Percentiles rank a stretch among this genome's conserved stretches.
phyloP scores from a whole-genome alignment of 2,329 filamentous ascomycete species.

The Allantophomopsis cytisporea region DNA sequence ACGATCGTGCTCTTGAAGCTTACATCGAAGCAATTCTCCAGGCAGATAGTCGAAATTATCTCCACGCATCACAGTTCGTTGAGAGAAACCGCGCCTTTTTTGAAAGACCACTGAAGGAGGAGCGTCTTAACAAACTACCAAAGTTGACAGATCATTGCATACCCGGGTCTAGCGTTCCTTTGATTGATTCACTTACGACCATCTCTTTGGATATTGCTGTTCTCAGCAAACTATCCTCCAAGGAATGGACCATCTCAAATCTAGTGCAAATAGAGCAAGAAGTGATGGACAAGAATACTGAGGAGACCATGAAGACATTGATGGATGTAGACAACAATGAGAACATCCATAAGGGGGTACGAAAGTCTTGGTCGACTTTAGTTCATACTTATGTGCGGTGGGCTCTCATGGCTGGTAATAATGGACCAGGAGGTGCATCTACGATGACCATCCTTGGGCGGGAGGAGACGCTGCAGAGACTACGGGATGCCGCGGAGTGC shows the following conservation, averaged over 20 bases:
- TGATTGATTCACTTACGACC: conserved; percentile 1
- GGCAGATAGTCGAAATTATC: conserved; percentile 42
- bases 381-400: conserved; percentile 42
- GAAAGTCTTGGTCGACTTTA: conserved; percentile 24
- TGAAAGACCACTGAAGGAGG: conserved; percentile 14
- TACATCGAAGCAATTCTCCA: conserved; percentile 36
- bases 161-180: neutral
- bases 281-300: conserved; percentile 5
- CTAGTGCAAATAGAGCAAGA: conserved; percentile 3
- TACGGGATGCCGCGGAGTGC: conserved; percentile 7
- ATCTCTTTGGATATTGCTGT: conserved; percentile 4
- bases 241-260: conserved; percentile 8
- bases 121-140: conserved; percentile 7
- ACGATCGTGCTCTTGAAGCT: conserved; percentile 6
- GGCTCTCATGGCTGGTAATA: conserved; percentile 35
- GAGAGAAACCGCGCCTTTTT: conserved; percentile 46
- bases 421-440: conserved; percentile 36
- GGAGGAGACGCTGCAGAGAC: conserved; percentile 29
- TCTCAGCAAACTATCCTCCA: conserved; percentile 3
- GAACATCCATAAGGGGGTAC: conserved; percentile 4
- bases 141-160: conserved; percentile 8
- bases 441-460: conserved; percentile 41
- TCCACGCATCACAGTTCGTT: conserved; percentile 38
- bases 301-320: conserved; percentile 1
- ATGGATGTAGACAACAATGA: neutral